Conservation (phyloP, 768 basidiomycete species). For the Trametes elegans region DNA sequence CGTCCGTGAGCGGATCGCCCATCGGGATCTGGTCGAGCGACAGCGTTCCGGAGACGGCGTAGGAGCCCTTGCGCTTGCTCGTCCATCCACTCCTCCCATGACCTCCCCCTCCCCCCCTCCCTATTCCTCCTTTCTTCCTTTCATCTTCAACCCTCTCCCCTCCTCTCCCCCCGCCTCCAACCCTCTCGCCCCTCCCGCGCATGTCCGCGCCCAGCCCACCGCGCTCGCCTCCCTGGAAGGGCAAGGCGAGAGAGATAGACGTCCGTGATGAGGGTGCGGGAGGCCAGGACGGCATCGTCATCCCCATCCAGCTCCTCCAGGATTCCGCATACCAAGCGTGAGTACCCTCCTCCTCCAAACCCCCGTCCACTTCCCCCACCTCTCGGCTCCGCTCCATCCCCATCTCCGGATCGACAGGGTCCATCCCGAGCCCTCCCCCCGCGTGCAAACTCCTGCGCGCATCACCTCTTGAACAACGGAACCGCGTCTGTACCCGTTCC, state of each 20-base stretch:
- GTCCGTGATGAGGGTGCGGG: constrained; percentile 41
- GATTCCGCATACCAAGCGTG: constrained; percentile 58
- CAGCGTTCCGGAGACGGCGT: too few species aligned
- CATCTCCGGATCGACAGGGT: too few species aligned
- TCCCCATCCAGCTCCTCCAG: constrained; percentile 55
- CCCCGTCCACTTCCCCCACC: neutral
- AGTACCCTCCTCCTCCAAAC: constrained; percentile 32
- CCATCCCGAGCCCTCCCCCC: too few species aligned
- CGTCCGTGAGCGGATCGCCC: too few species aligned
- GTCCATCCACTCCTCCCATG: neutral
- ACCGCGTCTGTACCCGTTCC: neutral
- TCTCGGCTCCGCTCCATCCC: too few species aligned
- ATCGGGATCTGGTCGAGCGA: too few species aligned
- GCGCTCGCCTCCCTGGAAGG: constrained; percentile 21
- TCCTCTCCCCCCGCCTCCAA: neutral
- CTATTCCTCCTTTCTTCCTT: neutral
- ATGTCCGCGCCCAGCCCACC: neutral
- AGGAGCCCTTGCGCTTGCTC: too few species aligned
- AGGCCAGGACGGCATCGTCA: constrained; percentile 52
- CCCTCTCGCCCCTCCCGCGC: neutral
- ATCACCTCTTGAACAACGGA: neutral
- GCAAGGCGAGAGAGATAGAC: constrained; percentile 16
- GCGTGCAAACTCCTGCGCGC: neutral
- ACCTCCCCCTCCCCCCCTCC: neutral
- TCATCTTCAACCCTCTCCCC: neutral